Evolutionary conservation across 164 flowering plant species (phyloP).

Genomic region (Nelumbo lutea): DNA sequence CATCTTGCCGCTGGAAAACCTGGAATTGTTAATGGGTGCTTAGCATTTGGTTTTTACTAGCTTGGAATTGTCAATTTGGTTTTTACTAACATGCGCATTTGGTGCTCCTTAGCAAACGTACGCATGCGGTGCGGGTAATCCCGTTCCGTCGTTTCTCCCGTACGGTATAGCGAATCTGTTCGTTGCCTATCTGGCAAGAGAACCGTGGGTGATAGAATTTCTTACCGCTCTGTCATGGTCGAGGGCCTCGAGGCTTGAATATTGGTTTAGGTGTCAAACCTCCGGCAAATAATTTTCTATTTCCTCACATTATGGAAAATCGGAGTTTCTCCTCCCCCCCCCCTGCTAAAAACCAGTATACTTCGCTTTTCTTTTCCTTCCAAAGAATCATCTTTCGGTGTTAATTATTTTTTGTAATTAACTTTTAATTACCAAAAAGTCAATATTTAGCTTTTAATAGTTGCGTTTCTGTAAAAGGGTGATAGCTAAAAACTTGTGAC

Average conservation of each 20-base stretch:
- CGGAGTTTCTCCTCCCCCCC: neutral
- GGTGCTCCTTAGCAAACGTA: neutral
- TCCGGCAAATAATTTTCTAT: too few relatives aligned
- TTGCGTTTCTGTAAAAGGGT: too few relatives aligned
- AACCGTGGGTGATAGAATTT: too few relatives aligned
- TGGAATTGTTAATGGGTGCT: neutral
- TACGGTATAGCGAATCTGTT: too few relatives aligned
- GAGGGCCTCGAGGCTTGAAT: too few relatives aligned
- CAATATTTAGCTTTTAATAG: too few relatives aligned
- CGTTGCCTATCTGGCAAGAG: too few relatives aligned
- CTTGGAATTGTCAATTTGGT: neutral
- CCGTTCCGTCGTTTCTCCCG: too few relatives aligned
- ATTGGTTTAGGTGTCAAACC: too few relatives aligned
- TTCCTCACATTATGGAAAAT: neutral
- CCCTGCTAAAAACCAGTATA: neutral
- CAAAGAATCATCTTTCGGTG: neutral
- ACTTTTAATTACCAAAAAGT: neutral
- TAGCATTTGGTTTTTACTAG: too few relatives aligned
- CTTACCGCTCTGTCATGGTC: too few relatives aligned
- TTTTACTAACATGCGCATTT: constrained; percentile 7
- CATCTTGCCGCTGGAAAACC: neutral
- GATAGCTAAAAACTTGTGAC: too few relatives aligned
- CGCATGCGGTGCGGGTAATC: neutral
- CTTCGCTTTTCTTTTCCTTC: constrained; percentile 8
- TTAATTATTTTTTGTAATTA: constrained; percentile 8